Conservation (phyloP, 805 yeast genomes). For the Saturnispora diversa region DNA sequence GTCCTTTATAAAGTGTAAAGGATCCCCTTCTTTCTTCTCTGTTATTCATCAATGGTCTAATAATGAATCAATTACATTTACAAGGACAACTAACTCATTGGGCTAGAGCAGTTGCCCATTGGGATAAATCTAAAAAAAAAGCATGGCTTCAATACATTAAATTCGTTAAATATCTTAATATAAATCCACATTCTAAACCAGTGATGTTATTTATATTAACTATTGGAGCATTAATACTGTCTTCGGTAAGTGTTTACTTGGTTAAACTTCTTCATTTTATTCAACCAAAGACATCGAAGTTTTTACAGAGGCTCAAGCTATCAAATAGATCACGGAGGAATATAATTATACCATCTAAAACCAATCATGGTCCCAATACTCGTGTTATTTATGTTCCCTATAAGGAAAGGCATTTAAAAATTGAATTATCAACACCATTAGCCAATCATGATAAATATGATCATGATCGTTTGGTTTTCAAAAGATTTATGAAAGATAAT, state of each 20-base stretch:
- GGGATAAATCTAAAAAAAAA: conserved; percentile 10
- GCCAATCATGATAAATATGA: conserved; percentile 45
- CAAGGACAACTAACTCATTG: neutral
- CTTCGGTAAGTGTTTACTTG: conserved; percentile 20
- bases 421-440: conserved; percentile 35
- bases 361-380: conserved; percentile 11
- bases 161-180: conserved; percentile 19
- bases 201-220: conserved; percentile 28
- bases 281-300: conserved; percentile 8
- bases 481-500: conserved; percentile 34
- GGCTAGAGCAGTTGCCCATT: conserved; percentile 4
- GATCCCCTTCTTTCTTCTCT: neutral
- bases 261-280: conserved; percentile 21
- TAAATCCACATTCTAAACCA: conserved; percentile 27
- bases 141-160: conserved; percentile 16
- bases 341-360: neutral
- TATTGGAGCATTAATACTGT: conserved; percentile 20
- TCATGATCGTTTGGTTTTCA: conserved; percentile 47
- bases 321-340: neutral
- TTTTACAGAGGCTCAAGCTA: neutral
- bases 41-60: neutral
- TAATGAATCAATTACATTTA: neutral
- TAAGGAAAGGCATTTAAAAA: conserved; percentile 32
- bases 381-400: conserved; percentile 44
- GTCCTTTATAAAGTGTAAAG: too few relatives aligned